These are phyloP conservation scores for Prunella vulgaris DNA, from an alignment of 257 asterid species.

Conservation along the genomic window DNA sequence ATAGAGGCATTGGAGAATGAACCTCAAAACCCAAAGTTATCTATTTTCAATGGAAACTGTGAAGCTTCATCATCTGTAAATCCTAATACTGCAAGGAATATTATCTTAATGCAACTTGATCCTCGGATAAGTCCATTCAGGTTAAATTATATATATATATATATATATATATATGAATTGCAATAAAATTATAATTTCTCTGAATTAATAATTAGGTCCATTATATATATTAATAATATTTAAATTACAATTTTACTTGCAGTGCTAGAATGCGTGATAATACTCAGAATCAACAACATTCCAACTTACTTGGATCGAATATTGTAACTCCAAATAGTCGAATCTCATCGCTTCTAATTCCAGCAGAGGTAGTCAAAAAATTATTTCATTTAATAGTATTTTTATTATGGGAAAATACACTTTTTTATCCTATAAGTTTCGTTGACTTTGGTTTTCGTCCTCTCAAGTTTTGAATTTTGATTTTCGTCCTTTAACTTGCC, in stretches of 20 bases:
- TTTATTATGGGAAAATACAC: no score
- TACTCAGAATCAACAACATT: conserved; percentile 15
- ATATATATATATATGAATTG: not conserved
- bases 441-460: no score
- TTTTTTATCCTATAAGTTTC: no score
- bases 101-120: conserved; percentile 33
- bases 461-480: no score
- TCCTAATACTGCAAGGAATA: not conserved
- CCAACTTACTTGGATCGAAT: conserved; percentile 8
- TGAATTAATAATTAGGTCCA: not conserved
- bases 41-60: conserved; percentile 3
- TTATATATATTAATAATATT: no score
- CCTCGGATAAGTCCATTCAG: conserved; percentile 41
- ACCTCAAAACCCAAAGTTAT: not conserved
- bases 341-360: not conserved
- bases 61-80: not conserved
- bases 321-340: not conserved
- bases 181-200: not conserved
- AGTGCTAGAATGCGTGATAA: conserved; percentile 28
- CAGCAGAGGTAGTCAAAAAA: conserved; percentile 36
- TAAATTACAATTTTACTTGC: not conserved
- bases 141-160: not conserved
- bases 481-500: no score
- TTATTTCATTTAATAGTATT: no score
- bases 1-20: conserved; percentile 24